A percentile compares a stretch with the other conserved stretches of the same genome.
phyloP scores from a whole-genome alignment of 148 eudicot genomes.

The Heliamphora exappendiculata region DNA sequence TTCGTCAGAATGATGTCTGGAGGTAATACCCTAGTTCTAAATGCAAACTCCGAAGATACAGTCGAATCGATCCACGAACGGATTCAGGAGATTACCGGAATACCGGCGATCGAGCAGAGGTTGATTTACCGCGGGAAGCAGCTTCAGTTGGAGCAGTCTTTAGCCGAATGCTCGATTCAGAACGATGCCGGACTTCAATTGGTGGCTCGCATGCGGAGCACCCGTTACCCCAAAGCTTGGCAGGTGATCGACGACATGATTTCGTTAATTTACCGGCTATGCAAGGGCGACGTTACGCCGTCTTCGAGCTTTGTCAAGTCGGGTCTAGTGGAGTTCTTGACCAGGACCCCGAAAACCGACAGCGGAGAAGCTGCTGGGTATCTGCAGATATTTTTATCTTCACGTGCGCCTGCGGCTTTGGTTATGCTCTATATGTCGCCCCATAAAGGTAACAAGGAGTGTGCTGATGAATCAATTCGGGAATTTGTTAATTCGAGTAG shows the following conservation, averaged over 20 bases:
- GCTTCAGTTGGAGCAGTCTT: conserved; percentile 53
- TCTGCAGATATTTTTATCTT: conserved; percentile 44
- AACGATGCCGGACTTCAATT: conserved; percentile 51
- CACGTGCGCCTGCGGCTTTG: conserved; percentile 44
- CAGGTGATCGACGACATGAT: conserved; percentile 41
- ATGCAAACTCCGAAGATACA: conserved; percentile 36
- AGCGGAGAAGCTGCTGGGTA: conserved; percentile 13
- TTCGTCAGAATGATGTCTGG: conserved; percentile 47
- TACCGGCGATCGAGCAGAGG: conserved; percentile 45
- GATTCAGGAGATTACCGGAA: conserved; percentile 35
- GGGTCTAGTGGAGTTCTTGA: conserved; percentile 16
- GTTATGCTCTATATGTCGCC: conserved; percentile 59
- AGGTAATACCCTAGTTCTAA: conserved; percentile 39
- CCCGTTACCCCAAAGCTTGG: conserved; percentile 55
- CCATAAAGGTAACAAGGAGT: conserved; percentile 16
- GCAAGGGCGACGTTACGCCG: conserved; percentile 16
- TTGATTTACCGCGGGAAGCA: conserved; percentile 58
- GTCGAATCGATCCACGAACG: conserved; percentile 36
- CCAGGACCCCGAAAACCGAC: conserved; percentile 15
- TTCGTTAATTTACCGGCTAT: conserved; percentile 26
- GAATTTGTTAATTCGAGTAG: conserved; percentile 27
- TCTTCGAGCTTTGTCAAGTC: background rate
- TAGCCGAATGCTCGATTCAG: conserved; percentile 39
- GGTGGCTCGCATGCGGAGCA: conserved; percentile 64
- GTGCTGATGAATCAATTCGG: conserved; percentile 48